These are phyloP conservation scores for Mortierella sp. DNA, from an alignment of 371 early-diverging fungal species.

Conservation along the genomic window DNA sequence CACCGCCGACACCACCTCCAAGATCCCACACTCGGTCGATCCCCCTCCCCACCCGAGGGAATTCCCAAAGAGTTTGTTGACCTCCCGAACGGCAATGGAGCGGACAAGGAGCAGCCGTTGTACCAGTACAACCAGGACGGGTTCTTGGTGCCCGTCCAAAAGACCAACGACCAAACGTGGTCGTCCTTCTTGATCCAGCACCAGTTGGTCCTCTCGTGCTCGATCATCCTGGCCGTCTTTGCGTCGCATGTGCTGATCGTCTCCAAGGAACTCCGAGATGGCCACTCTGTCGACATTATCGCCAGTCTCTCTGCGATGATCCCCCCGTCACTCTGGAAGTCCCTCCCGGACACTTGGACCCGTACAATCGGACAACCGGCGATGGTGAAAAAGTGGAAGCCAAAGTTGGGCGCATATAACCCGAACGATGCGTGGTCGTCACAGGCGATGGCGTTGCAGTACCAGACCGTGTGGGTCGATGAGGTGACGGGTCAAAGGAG, in stretches of 20 bases:
- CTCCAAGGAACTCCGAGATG: constrained; percentile 21
- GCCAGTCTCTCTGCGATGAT: constrained; percentile 36
- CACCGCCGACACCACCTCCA: constrained; percentile 42
- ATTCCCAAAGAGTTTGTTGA: neutral
- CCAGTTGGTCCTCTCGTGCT: constrained; percentile 38
- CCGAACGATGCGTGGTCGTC: constrained; percentile 43
- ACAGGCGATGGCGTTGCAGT: constrained; percentile 41
- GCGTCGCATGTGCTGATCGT: constrained; percentile 27
- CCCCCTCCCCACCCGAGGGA: constrained; percentile 42
- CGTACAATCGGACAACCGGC: constrained; percentile 23
- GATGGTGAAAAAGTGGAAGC: constrained; percentile 24
- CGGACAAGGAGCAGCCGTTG: neutral
- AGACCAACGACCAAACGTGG: constrained; percentile 28
- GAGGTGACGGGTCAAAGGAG: constrained; percentile 30
- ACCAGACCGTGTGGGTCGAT: constrained; percentile 20
- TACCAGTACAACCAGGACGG: constrained; percentile 17
- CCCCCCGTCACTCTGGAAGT: constrained; percentile 45
- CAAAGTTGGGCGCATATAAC: constrained; percentile 12
- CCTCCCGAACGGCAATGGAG: neutral
- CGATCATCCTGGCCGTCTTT: constrained; percentile 34
- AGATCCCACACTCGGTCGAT: constrained; percentile 42
- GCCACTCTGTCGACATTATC: constrained; percentile 39
- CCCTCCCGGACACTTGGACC: constrained; percentile 32
- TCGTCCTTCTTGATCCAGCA: constrained; percentile 41
- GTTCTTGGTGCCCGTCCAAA: constrained; percentile 2